Conservation (phyloP, 2,329 filamentous ascomycete genomes). For the Fusarium sp. region DNA sequence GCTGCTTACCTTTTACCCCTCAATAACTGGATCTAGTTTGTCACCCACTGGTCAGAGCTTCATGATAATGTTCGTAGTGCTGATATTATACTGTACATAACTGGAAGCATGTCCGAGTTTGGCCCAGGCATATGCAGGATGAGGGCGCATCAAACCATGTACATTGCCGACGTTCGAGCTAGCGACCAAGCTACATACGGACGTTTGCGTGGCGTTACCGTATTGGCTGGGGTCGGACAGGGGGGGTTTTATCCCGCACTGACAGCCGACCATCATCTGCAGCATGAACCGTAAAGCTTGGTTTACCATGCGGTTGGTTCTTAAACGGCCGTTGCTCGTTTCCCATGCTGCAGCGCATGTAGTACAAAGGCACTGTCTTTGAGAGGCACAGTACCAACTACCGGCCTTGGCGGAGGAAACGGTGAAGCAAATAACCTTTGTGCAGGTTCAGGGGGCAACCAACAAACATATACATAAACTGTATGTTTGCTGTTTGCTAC, state of each 20-base stretch:
- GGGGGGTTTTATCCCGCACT: not conserved
- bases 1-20: not conserved
- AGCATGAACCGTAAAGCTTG: not conserved
- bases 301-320: not conserved
- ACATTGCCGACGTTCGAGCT: not conserved
- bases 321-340: not conserved
- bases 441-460: not conserved
- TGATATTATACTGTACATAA: not conserved
- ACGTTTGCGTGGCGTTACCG: not conserved
- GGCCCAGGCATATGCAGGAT: not conserved
- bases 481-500: not conserved
- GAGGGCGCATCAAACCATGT: not conserved
- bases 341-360: not conserved
- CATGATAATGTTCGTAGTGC: not conserved
- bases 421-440: not conserved
- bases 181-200: not conserved
- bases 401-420: not conserved
- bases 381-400: not conserved
- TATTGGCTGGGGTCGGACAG: not conserved
- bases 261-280: not conserved
- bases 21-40: not conserved
- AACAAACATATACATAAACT: not conserved
- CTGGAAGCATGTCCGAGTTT: not conserved
- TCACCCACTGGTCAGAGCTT: not conserved
- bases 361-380: not conserved